Base-by-base conservation (phyloP, 441 rosid species). In the Populus trichocarpa region DNA sequence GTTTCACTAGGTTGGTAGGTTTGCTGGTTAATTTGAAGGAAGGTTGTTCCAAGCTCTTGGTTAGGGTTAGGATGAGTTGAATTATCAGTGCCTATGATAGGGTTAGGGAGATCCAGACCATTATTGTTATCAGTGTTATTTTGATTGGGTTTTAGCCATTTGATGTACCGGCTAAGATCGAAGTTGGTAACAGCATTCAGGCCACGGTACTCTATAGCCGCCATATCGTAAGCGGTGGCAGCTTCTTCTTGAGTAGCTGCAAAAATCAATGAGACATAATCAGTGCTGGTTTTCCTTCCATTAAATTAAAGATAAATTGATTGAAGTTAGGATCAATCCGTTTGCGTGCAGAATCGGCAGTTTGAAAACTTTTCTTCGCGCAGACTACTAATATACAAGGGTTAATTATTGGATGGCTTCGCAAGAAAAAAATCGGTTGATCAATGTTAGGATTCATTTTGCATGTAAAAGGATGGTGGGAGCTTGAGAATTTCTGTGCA, bases 191-290 rank as follows among this genome's bases (percentile, higher is more conserved):
- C 53, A 93, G 98, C 96, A 79, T 92, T 89, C 61, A 91, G 83
- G 77, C 98, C 98, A 42, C 98, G 93, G 73, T 92, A 87, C 78
- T 93, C 93, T 28, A 93, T 90, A 42, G 53, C 53, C 12, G 12
- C 4, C 53, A 42, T 13, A 81, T 90, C 98, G 61, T 93, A 93
- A 16, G 97, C 97, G 3, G 79, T 84, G 68, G 97, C 97, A 20
- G 96, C 97, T 90, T 93, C 97, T 77, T 90, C 98, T 84, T 93
- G 97, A 6, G 98, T 93, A 23, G 97, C 98, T 93, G 86, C 75
- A 80, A 63, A 42, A 42, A 42, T 11, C 14, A 42, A 42, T 3
- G 50, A 42, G 50, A 42, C 5, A 42, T 40, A 40, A 40, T 40
- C 50, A 40, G 16, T 11, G 50, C 50, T 40, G 50, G 16, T 42